Percentiles rank a stretch among this genome's conserved stretches.
phyloP scores from a whole-genome alignment of 306 rosid genomes.

The Malus sieversii region DNA sequence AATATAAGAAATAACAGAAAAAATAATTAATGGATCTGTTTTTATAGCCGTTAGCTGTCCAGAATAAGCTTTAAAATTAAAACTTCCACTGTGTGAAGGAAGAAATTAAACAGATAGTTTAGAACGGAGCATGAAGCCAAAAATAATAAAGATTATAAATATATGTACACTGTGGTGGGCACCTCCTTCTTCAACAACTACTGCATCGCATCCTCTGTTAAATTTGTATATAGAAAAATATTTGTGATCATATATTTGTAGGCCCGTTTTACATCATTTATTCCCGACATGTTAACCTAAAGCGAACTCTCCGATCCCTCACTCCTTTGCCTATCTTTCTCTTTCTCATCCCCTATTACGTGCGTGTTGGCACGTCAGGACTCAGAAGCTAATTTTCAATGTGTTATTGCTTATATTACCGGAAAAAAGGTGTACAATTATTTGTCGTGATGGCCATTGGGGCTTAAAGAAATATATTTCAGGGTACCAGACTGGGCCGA shows the following conservation, averaged over 20 bases:
- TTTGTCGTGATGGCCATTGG: neutral
- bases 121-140: conserved; percentile 3
- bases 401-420: conserved; percentile 7
- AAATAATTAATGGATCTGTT: neutral
- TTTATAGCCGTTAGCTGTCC: neutral
- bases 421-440: neutral
- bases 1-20: neutral
- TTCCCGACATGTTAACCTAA: conserved; percentile 27
- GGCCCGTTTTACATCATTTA: conserved; percentile 23
- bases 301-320: neutral
- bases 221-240: neutral
- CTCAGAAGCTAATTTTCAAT: neutral
- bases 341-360: neutral
- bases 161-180: neutral
- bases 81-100: neutral
- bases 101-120: neutral
- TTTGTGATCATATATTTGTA: conserved; percentile 6
- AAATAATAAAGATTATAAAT: neutral
- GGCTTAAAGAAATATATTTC: neutral
- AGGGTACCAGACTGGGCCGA: no score
- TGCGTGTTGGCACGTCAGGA: neutral
- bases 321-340: neutral
- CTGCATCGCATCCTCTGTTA: neutral
- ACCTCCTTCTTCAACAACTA: conserved; percentile 2
- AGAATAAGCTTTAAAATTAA: neutral